Percentiles rank a stretch among this genome's conserved stretches.
phyloP scores from a whole-genome alignment of 1,284 basidiomycete genomes.

The Tilletia indica region DNA sequence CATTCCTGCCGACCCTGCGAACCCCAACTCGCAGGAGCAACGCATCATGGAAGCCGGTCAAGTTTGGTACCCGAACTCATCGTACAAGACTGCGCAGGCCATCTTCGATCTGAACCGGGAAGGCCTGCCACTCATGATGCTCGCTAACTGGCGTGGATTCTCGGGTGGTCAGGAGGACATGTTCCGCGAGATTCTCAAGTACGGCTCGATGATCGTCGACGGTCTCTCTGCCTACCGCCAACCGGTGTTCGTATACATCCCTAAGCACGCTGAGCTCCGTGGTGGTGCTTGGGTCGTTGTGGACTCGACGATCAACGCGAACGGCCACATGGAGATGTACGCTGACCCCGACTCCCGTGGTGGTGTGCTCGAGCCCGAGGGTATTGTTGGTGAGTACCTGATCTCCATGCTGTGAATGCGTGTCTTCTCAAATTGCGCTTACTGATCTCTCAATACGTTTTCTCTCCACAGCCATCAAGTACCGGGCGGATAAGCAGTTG shows the following conservation, averaged over 20 bases:
- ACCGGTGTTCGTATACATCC: slow-evolving; percentile 98
- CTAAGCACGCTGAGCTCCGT: slow-evolving; percentile 96
- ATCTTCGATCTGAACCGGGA: slow-evolving; percentile 99
- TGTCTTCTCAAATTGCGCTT: not conserved
- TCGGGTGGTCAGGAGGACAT: slow-evolving; percentile 99
- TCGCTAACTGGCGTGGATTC: slow-evolving; percentile 99
- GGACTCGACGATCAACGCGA: slow-evolving; percentile 89
- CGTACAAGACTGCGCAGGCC: slow-evolving; percentile 99
- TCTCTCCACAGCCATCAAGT: slow-evolving; percentile 59
- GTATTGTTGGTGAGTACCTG: slow-evolving; percentile 76
- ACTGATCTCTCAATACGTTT: not conserved
- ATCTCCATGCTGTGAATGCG: not conserved
- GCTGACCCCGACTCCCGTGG: slow-evolving; percentile 93
- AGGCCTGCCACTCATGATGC: slow-evolving; percentile 93
- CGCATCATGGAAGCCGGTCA: slow-evolving; percentile 98
- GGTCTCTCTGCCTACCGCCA: slow-evolving; percentile 95
- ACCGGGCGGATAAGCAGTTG: slow-evolving; percentile 72
- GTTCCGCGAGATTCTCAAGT: slow-evolving; percentile 60
- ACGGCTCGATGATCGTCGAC: slow-evolving; percentile 76
- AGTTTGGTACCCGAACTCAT: slow-evolving; percentile 98
- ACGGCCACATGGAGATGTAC: slow-evolving; percentile 85
- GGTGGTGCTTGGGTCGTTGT: slow-evolving; percentile 99
- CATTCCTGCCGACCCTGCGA: slow-evolving; percentile 97
- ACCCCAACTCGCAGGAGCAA: slow-evolving; percentile 94
- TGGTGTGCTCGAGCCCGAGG: slow-evolving; percentile 91